Evolutionary conservation across 768 basidiomycete genomes (phyloP).

Genomic region (Wakefieldia striispora): DNA sequence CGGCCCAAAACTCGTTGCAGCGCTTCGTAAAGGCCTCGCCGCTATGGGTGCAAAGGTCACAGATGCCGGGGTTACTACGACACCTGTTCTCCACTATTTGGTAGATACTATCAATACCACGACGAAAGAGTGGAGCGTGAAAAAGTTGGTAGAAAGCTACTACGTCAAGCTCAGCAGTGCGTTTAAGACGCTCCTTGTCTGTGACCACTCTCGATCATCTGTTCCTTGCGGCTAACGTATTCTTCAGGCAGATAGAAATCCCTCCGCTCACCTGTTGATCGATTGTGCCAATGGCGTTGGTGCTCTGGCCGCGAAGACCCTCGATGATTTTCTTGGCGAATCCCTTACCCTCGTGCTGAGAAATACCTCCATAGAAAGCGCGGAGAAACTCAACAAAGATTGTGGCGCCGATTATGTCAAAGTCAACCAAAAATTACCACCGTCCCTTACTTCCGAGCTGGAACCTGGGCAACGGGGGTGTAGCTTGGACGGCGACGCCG

Average conservation of each 20-base stretch:
- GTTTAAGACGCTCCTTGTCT: slow-evolving; percentile 84
- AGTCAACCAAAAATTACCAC: slow-evolving; percentile 84
- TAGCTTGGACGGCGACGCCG: slow-evolving; percentile 96
- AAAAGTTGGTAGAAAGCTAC: slow-evolving; percentile 81
- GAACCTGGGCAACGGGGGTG: slow-evolving; percentile 79
- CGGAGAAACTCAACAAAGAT: slow-evolving; percentile 75
- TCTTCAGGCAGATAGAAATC: slow-evolving; percentile 54
- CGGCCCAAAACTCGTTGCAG: slow-evolving; percentile 68
- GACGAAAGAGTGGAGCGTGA: slow-evolving; percentile 75
- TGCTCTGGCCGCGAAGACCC: slow-evolving; percentile 60
- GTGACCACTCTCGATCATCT: slow-evolving; percentile 29
- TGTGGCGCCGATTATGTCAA: slow-evolving; percentile 99
- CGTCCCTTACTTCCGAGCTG: slow-evolving; percentile 61
- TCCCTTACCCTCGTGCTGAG: slow-evolving; percentile 62
- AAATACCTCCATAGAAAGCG: slow-evolving; percentile 62
- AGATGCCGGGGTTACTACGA: slow-evolving; percentile 85
- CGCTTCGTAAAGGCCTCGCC: slow-evolving; percentile 80
- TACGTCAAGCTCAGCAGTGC: slow-evolving; percentile 75
- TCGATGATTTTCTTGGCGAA: slow-evolving; percentile 58
- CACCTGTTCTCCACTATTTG: slow-evolving; percentile 94
- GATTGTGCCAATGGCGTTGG: slow-evolving; percentile 99
- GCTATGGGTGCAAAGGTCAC: slow-evolving; percentile 67
- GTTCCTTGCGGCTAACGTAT: slow-evolving; percentile 5
- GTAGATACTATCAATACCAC: slow-evolving; percentile 88
- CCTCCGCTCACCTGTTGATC: slow-evolving; percentile 63